Evolutionary conservation across 257 asterid species (phyloP).

Genomic region (Penstemon barbatus): DNA sequence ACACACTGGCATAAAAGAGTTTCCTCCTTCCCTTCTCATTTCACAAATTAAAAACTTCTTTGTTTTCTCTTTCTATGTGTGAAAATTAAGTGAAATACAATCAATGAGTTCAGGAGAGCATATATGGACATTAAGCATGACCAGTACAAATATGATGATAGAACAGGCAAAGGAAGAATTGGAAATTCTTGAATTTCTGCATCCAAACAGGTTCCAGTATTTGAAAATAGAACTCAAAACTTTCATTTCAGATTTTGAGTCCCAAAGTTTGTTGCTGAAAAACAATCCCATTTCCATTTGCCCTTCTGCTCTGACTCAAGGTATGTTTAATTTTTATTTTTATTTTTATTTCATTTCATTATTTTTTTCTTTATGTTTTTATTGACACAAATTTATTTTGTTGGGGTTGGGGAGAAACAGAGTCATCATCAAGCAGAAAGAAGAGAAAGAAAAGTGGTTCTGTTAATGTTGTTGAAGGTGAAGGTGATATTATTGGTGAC

Average conservation of each 20-base stretch:
- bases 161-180: constrained; percentile 63
- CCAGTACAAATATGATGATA: constrained; percentile 18
- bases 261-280: constrained; percentile 13
- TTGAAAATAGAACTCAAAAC: constrained; percentile 52
- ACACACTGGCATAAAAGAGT: too few relatives aligned
- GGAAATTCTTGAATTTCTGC: constrained; percentile 51
- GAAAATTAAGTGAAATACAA: too few relatives aligned
- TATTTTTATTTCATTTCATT: not conserved
- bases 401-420: constrained; percentile 26
- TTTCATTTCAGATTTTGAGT: constrained; percentile 51
- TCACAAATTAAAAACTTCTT: too few relatives aligned
- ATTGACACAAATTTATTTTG: not conserved
- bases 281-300: constrained; percentile 18
- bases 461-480: constrained; percentile 5
- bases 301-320: constrained; percentile 46
- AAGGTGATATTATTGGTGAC: not conserved
- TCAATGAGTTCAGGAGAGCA: too few relatives aligned
- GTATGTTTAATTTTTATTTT: constrained; percentile 14
- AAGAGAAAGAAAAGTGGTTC: constrained; percentile 37
- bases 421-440: constrained; percentile 43
- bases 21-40: too few relatives aligned
- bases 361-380: not conserved
- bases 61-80: too few relatives aligned
- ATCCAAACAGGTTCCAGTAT: constrained; percentile 44
- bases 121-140: too few relatives aligned